Percentiles rank a stretch among this genome's conserved stretches.
Evolutionary conservation across 257 asterid species (phyloP).

Genomic region (Jacaranda mimosifolia): DNA sequence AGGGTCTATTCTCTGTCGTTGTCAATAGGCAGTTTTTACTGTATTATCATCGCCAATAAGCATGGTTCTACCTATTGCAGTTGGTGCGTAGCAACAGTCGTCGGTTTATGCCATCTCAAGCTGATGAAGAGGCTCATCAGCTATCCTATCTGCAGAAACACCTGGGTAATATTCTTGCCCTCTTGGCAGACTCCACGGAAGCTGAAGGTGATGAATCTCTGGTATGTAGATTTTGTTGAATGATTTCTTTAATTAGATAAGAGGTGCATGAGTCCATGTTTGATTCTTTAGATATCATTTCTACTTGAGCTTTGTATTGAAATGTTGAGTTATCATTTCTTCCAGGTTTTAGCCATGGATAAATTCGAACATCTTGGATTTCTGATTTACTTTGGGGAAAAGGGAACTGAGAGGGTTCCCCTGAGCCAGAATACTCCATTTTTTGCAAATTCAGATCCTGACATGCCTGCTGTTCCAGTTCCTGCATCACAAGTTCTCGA

Average conservation of each 20-base stretch:
- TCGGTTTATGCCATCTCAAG: slow-evolving; percentile 91
- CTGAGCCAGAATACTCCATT: slow-evolving; percentile 91
- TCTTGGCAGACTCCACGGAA: slow-evolving; percentile 80
- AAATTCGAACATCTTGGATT: slow-evolving; percentile 85
- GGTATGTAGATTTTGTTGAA: slow-evolving; percentile 59
- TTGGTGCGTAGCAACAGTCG: slow-evolving; percentile 96
- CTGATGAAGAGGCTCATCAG: slow-evolving; percentile 98
- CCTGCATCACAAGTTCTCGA: slow-evolving; percentile 89
- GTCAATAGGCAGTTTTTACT: slow-evolving; percentile 44
- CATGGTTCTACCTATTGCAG: slow-evolving; percentile 56
- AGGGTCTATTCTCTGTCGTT: slow-evolving; percentile 15
- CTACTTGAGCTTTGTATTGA: slow-evolving; percentile 27
- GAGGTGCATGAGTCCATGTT: slow-evolving; percentile 14
- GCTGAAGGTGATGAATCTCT: slow-evolving; percentile 82
- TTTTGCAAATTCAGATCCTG: slow-evolving; percentile 97
- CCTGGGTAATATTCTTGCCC: slow-evolving; percentile 84
- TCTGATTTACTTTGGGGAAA: slow-evolving; percentile 85
- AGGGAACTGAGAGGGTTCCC: slow-evolving; percentile 70
- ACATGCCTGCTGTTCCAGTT: slow-evolving; percentile 97
- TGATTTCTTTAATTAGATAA: slow-evolving; percentile 28
- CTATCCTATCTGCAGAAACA: slow-evolving; percentile 91
- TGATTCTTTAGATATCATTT: not conserved
- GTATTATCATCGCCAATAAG: slow-evolving; percentile 22
- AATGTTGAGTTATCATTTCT: slow-evolving; percentile 31
- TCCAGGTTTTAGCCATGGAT: slow-evolving; percentile 84